Evolutionary conservation across 257 asterid species (phyloP), one percentile per base, ranked within the genome.

Genomic region (Craterostigma plantagineum): DNA sequence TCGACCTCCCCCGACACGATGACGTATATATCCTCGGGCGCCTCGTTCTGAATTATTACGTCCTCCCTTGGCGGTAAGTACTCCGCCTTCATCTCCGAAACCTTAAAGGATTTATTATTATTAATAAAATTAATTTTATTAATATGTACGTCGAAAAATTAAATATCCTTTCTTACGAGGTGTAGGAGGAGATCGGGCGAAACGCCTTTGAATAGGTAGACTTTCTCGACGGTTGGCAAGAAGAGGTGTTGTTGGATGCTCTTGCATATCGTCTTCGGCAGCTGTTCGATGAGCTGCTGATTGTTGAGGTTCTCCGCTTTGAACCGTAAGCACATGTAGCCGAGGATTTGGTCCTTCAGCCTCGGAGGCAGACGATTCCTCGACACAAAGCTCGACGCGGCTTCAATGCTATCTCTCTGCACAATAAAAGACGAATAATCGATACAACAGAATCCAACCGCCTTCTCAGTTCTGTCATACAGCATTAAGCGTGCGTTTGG

Each of bases 1-100:
- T 87, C 93, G 11, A 87, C 92, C 48, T 87, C 92, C 30, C 98
- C 98, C 0, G 95, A 87, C 42, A 79, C 95, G 33, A 87, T 74
- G 3, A 87, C 70, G 72, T 87, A 87, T 3, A 87, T 48, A 56
- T 87, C 95, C 5, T 87, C 93, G 0, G 95, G 67, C 4, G 85
- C 64, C 63, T 82, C 95, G 10, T 82, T 76, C 55, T 73, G 92
- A 64, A 73, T 55, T 42, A 82, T 69, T 6, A 87, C 92, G 50
- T 87, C 98, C 74, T 87, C 95, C 58, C 91, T 68, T 9, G 98
- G 98, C 0, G 98, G 93, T 13, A 79, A 58, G 13, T 79, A 87
- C 40, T 87, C 98, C 0, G 98, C 95, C 51, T 68, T 82, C 79
- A 79, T 72, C 35, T 79, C 92, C 9, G 92, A 68, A 23, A 86